phyloP scores from a whole-genome alignment of 345 rosid species.

The Salix exigua region DNA sequence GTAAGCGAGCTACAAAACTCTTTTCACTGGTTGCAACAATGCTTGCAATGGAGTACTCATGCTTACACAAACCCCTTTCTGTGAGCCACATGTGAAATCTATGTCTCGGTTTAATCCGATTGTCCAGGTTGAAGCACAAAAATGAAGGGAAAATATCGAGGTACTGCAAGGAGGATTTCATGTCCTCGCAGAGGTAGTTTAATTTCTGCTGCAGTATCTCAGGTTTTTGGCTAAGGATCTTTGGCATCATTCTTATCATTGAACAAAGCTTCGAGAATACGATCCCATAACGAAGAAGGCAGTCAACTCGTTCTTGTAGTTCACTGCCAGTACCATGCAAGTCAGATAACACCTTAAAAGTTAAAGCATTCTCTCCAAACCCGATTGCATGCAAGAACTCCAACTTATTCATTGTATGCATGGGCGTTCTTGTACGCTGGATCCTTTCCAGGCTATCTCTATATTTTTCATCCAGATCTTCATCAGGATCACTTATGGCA shows the following conservation, averaged over 20 bases:
- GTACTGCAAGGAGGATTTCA: constrained; percentile 41
- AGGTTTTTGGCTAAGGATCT: constrained; percentile 56
- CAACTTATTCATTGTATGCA: constrained; percentile 48
- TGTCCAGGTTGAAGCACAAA: constrained; percentile 59
- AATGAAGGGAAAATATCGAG: constrained; percentile 50
- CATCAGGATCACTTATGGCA: constrained; percentile 35
- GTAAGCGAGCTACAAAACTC: constrained; percentile 45
- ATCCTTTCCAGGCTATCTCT: constrained; percentile 39
- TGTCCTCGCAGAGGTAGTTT: constrained; percentile 42
- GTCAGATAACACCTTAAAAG: constrained; percentile 38
- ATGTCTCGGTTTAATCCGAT: constrained; percentile 55
- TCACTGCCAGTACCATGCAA: constrained; percentile 53
- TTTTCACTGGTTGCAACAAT: constrained; percentile 66
- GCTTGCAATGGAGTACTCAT: constrained; percentile 52
- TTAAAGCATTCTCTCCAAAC: constrained; percentile 55
- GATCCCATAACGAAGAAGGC: constrained; percentile 41
- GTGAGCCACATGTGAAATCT: constrained; percentile 51
- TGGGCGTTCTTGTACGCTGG: constrained; percentile 27
- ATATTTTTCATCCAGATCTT: constrained; percentile 43
- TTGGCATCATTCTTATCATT: constrained; percentile 44
- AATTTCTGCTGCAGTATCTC: constrained; percentile 45
- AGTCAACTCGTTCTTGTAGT: constrained; percentile 44
- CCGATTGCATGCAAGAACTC: constrained; percentile 55
- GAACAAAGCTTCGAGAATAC: constrained; percentile 45
- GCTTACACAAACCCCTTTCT: constrained; percentile 42